Evolutionary conservation across 2,329 filamentous ascomycete genomes (phyloP), one percentile per base, ranked within the genome.

Genomic region (Juglanconis juglandina): DNA sequence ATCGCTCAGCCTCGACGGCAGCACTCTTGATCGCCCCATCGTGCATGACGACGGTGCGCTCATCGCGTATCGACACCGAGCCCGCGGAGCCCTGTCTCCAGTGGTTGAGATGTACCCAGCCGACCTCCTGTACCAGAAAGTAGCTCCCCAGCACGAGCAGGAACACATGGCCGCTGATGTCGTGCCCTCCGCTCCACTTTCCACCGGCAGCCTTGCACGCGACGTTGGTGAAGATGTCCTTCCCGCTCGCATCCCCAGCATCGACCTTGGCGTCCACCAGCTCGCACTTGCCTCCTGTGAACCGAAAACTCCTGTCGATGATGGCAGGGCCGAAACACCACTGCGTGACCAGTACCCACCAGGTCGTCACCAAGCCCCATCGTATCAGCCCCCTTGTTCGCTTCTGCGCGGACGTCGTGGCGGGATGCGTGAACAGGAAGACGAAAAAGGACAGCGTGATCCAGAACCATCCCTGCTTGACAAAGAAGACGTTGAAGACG

Each of bases 401-500:
- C 69, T 5, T 71, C 63, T 62, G 58, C 13, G 58, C 48, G 68
- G 70, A 35, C 70, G 67, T 41, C 72, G 82, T 64, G 70, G 78
- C 66, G 69, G 89, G 86, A 70, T 96, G 89, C 32, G 86, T 87
- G 47, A 87, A 73, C 6, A 90, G 73, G 63, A 96, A 91, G 14
- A 84, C 73, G 39, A 83, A 75, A 69, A 96, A 93, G 0, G 91
- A 88, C 9, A 85, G 71, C 0, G 90, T 92, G 35, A 91, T 87
- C 95, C 95, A 99, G 53, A 88, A 84, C 95, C 95, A 99, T 63
- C 94, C 94, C 57, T 90, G 81, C 80, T 99, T 99, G 69, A 99
- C 95, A 71, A 98, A 99, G 68, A 92, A 84, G 51, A 90, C 75
- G 72, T 99, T 99, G 83, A 98, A 90, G 56, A 97, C 68, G 77